Base-by-base conservation (phyloP, 2,329 filamentous ascomycete genomes). In the Penicillium fuscoglaucum region DNA sequence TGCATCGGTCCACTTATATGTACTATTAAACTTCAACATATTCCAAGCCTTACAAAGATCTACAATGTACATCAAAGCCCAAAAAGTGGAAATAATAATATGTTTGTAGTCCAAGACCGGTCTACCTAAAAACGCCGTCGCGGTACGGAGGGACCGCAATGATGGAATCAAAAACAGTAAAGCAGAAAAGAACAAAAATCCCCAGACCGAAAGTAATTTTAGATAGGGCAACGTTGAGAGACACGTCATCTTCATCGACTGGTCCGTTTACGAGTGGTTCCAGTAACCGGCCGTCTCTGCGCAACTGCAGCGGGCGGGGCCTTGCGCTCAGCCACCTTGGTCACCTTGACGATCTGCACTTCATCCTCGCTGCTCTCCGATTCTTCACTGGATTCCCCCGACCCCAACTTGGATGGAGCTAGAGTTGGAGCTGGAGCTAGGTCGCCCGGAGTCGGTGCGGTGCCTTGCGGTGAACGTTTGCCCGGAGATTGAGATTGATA, bases 281-380 rank as follows among this genome's bases (percentile, higher is more conserved):
- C 59, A 51, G 61, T 55, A 31, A 66, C 61, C 13, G 57, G 44
- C 4, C 67, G 66, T 29, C 61, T 60, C 50, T 67, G 62, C 29
- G 63, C 43, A 26, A 45, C 40, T 19, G 46, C 66, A 50, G 19
- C 63, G 19, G 62, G 55, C 9, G 66, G 63, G 37, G 62, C 56
- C 54, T 64, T 65, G 48, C 68, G 71, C 61, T 71, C 66, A 50
- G 70, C 70, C 56, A 66, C 64, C 51, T 58, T 57, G 21, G 41
- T 17, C 46, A 57, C 55, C 43, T 57, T 58, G 37, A 75, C 70
- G 6, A 71, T 66, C 55, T 73, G 70, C 19, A 74, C 66, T 47
- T 71, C 69, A 51, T 72, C 71, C 26, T 72, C 69, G 44, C 70
- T 71, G 40, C 65, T 66, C 19, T 62, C 62, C 29, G 66, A 60